Percentiles rank a stretch among this genome's conserved stretches.
phyloP scores from a whole-genome alignment of 176 grass and related monocot species.

The Metroxylon sagu region DNA sequence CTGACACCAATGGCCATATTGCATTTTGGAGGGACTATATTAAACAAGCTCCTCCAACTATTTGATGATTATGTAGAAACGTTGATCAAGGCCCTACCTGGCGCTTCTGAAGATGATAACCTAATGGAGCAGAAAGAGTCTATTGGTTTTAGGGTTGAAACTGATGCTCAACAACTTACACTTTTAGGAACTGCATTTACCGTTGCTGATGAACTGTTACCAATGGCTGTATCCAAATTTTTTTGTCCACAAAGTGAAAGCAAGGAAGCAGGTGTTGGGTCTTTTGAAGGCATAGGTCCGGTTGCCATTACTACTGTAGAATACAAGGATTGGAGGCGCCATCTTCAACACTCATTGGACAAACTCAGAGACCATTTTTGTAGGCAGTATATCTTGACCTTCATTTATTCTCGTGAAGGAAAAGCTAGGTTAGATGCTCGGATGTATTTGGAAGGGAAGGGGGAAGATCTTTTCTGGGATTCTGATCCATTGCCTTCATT shows the following conservation, averaged over 20 bases:
- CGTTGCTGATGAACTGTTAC: constrained; percentile 75
- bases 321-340: constrained; percentile 90
- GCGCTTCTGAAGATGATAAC: constrained; percentile 78
- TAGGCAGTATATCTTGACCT: constrained; percentile 84
- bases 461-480: constrained; percentile 71
- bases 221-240: constrained; percentile 63
- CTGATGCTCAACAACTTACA: constrained; percentile 64
- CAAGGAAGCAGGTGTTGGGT: constrained; percentile 46
- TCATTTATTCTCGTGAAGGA: constrained; percentile 93
- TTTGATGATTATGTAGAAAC: constrained; percentile 77
- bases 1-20: constrained; percentile 68
- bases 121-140: constrained; percentile 58
- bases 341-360: constrained; percentile 76
- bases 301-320: constrained; percentile 43
- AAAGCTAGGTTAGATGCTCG: constrained; percentile 85
- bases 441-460: constrained; percentile 80
- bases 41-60: constrained; percentile 75
- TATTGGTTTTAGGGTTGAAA: constrained; percentile 75
- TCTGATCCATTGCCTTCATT: constrained; percentile 67
- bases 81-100: constrained; percentile 76
- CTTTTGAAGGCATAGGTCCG: constrained; percentile 41
- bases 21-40: constrained; percentile 82
- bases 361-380: constrained; percentile 95
- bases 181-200: constrained; percentile 68
- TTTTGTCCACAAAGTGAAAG: constrained; percentile 56